Conservation (phyloP, 2,329 filamentous ascomycete species). For the Talaromyces sp. region DNA sequence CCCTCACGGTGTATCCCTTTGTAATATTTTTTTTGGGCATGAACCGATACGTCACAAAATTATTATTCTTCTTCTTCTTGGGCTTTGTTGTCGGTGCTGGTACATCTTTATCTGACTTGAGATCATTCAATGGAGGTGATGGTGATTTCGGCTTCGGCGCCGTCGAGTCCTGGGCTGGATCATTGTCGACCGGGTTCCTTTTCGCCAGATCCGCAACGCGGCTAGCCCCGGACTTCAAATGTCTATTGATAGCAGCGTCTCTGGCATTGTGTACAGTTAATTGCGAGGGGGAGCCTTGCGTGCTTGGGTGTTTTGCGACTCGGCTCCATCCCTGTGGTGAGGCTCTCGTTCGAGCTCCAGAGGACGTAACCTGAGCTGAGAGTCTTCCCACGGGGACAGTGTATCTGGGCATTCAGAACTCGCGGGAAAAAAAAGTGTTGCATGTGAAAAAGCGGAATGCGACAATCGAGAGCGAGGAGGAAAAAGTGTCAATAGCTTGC, state of each 20-base stretch:
- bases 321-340: constrained; percentile 4
- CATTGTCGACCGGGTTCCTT: background rate
- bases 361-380: constrained; percentile 4
- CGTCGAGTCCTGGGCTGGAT: background rate
- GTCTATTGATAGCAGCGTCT: background rate
- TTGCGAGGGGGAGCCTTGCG: background rate
- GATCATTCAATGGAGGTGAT: background rate
- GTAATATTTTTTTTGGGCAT: background rate
- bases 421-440: background rate
- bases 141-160: background rate
- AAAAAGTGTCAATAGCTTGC: background rate
- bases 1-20: background rate
- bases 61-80: background rate
- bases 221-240: background rate
- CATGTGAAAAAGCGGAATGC: background rate
- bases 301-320: background rate
- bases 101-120: background rate
- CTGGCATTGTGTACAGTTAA: background rate
- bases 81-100: background rate
- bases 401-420: constrained; percentile 10
- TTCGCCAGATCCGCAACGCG: background rate
- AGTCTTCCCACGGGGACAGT: constrained; percentile 5
- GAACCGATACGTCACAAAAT: background rate
- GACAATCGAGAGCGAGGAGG: background rate
- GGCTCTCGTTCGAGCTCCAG: background rate